These are phyloP conservation scores for Alternaria hordeiaustralica DNA, from an alignment of 2,329 filamentous ascomycete species.

Conservation along the genomic window DNA sequence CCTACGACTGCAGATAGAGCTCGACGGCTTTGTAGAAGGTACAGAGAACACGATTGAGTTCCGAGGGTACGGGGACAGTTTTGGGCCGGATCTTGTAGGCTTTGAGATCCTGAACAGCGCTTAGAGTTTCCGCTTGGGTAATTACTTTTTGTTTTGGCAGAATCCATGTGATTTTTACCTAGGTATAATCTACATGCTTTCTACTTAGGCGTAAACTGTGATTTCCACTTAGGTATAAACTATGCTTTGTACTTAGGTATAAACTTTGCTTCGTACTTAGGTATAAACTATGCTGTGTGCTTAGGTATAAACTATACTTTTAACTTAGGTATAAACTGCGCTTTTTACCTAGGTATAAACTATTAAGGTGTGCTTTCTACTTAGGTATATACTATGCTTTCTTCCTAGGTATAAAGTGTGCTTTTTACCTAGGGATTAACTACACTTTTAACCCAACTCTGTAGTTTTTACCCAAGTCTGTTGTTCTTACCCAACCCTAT, in stretches of 20 bases:
- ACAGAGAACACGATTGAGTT: constrained; percentile 31
- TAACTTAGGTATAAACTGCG: background rate
- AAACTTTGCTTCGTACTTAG: background rate
- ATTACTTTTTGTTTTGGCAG: background rate
- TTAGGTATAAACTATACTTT: background rate
- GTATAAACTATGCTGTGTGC: background rate
- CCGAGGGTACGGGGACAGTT: constrained; percentile 18
- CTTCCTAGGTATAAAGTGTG: background rate
- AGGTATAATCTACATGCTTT: background rate
- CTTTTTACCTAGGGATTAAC: background rate
- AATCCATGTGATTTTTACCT: background rate
- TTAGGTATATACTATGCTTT: background rate
- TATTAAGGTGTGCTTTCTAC: background rate
- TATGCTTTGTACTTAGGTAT: no score
- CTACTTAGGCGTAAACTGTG: background rate
- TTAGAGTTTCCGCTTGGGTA: background rate
- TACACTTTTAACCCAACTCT: background rate
- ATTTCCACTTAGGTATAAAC: background rate
- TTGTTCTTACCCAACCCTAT: no score
- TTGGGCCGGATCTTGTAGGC: constrained; percentile 40
- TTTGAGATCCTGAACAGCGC: constrained; percentile 31
- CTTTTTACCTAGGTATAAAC: background rate
- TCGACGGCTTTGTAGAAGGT: constrained; percentile 36
- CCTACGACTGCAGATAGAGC: constrained; percentile 30
- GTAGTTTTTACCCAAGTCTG: background rate